These are phyloP conservation scores for Apophysomyces sp. DNA, from an alignment of 371 early-diverging fungal genomes.

Conservation along the genomic window DNA sequence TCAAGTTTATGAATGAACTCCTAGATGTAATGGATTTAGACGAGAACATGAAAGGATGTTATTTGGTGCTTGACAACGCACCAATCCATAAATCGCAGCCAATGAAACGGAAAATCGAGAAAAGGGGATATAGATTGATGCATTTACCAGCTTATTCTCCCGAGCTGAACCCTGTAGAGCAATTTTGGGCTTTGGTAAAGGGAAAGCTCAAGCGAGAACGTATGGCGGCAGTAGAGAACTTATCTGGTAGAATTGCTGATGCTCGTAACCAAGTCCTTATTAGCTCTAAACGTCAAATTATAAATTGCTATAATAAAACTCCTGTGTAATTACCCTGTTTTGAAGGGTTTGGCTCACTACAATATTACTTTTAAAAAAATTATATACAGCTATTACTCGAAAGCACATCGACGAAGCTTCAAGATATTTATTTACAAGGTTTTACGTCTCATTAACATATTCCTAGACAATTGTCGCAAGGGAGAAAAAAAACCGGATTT, in stretches of 20 bases:
- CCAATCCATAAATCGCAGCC: slow-evolving; percentile 1
- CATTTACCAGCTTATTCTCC: not conserved
- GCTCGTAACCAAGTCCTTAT: no score
- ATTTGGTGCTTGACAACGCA: slow-evolving; percentile 4
- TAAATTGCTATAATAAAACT: no score
- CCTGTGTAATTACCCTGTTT: no score
- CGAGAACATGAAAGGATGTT: slow-evolving; percentile 1
- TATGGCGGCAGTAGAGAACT: not conserved
- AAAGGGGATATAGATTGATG: not conserved
- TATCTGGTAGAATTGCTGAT: not conserved
- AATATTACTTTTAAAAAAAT: no score
- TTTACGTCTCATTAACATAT: no score
- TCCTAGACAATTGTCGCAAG: no score
- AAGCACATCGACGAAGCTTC: no score
- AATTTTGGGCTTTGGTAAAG: not conserved
- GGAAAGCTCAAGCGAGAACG: not conserved
- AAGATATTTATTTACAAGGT: no score
- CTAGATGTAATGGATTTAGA: slow-evolving; percentile 10
- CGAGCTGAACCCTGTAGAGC: not conserved
- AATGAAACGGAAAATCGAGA: not conserved
- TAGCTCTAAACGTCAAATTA: no score
- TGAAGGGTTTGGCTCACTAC: no score
- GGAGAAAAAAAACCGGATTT: no score
- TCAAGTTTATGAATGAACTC: slow-evolving; percentile 13
- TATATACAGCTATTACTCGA: no score